Conservation (phyloP, 2,329 filamentous ascomycete species). For the Didymella pomorum region DNA sequence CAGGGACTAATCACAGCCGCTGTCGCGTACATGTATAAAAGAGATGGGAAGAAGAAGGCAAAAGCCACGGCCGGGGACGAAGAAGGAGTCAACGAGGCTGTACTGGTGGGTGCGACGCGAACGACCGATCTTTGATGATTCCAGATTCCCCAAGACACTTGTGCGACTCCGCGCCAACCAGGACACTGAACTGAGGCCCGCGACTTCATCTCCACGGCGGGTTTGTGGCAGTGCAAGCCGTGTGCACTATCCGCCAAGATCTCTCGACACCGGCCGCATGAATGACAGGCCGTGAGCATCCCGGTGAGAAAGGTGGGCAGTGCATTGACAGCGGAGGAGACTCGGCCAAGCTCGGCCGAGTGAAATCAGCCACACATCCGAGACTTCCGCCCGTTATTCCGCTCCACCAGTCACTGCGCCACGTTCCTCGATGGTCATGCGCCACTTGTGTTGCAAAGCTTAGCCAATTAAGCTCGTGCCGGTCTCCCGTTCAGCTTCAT, state of each 20-base stretch:
- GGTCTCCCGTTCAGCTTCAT: constrained; percentile 4
- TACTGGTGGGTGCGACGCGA: constrained; percentile 8
- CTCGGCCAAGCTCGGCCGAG: constrained; percentile 14
- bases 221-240: constrained; percentile 12
- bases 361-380: constrained; percentile 12
- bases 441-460: constrained; percentile 13
- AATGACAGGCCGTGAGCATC: constrained; percentile 8
- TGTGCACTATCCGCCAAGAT: constrained; percentile 8
- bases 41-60: constrained; percentile 19
- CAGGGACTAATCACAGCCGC: constrained; percentile 25
- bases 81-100: constrained; percentile 12
- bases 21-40: constrained; percentile 27
- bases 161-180: constrained; percentile 2
- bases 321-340: constrained; percentile 7
- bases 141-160: background rate
- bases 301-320: background rate
- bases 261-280: constrained; percentile 9
- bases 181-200: background rate
- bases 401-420: constrained; percentile 22
- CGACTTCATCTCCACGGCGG: constrained; percentile 1
- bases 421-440: constrained; percentile 10
- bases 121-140: constrained; percentile 4
- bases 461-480: constrained; percentile 18
- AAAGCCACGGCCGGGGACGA: constrained; percentile 14
- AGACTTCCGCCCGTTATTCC: constrained; percentile 18